These are phyloP conservation scores for Halophytophthora batemanensis DNA, from an alignment of 352 stramenopile species.

Conservation along the genomic window DNA sequence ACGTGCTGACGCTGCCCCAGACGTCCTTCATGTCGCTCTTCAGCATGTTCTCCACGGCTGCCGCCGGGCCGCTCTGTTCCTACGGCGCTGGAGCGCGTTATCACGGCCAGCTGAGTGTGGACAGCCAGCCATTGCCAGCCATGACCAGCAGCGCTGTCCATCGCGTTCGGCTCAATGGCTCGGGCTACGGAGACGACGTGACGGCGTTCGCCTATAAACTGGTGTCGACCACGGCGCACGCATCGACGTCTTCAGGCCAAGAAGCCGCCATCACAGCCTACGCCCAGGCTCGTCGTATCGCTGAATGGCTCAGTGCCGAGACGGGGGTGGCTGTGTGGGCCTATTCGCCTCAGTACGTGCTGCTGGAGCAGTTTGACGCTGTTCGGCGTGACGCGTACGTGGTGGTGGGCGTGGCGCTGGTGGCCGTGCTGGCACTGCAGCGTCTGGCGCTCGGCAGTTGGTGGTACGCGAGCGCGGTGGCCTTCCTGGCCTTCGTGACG, in stretches of 20 bases:
- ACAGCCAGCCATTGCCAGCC: slow-evolving; percentile 40
- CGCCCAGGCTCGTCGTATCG: slow-evolving; percentile 51
- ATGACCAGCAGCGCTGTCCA: slow-evolving; percentile 22
- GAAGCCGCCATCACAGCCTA: slow-evolving; percentile 44
- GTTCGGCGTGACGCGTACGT: slow-evolving; percentile 50
- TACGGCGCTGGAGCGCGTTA: slow-evolving; percentile 66
- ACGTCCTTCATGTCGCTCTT: slow-evolving; percentile 71
- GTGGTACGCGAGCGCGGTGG: slow-evolving; percentile 45
- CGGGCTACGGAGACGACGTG: slow-evolving; percentile 40
- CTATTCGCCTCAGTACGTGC: slow-evolving; percentile 60
- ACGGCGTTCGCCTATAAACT: slow-evolving; percentile 76
- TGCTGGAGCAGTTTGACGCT: slow-evolving; percentile 69
- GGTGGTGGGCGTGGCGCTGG: slow-evolving; percentile 44
- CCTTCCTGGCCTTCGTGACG: slow-evolving; percentile 40
- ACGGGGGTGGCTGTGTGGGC: slow-evolving; percentile 68
- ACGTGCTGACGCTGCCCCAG: slow-evolving; percentile 33
- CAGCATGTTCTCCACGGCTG: slow-evolving; percentile 58
- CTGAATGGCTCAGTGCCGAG: slow-evolving; percentile 62
- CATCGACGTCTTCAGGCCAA: slow-evolving; percentile 20
- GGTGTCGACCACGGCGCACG: slow-evolving; percentile 21
- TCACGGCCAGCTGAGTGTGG: slow-evolving; percentile 64
- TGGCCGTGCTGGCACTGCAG: slow-evolving; percentile 47
- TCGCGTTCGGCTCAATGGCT: slow-evolving; percentile 46
- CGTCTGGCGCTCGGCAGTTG: slow-evolving; percentile 43
- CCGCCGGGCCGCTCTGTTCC: slow-evolving; percentile 41